Evolutionary conservation across 106 monocot genomes (phyloP), one percentile per base, ranked within the genome.

Genomic region (Hemerocallis citrina): DNA sequence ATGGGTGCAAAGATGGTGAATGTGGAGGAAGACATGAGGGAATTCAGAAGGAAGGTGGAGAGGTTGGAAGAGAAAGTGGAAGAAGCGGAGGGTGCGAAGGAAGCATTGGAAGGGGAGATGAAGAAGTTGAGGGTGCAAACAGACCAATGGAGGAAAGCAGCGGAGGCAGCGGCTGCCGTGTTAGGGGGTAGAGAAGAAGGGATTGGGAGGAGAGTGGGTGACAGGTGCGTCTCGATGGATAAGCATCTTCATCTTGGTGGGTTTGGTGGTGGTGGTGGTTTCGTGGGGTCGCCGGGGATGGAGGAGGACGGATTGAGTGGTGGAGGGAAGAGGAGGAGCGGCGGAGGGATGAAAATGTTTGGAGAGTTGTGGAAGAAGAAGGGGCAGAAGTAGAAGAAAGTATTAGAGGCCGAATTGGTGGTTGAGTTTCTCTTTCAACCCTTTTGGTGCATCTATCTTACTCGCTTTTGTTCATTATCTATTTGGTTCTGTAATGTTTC

Each of bases 281-380:
- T 38, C 11, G 37, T 38, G 7, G 79, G 59, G 3, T 79, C 73
- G 34, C 73, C 73, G 14, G 10, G 41, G 39, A 71, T 59, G 32
- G 46, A n/a, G 11, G 14, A 65, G 21, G 72, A 50, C 1, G 55
- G 21, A 3, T 33, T 24, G 14, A 40, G 44, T 0, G 56, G 74
- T 7, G 72, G 67, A 60, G 81, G 75, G 71, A 74, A 79, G 75
- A 74, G 70, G 58, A 65, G 75, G 15, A 39, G 44, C 59, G 63
- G 75, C 10, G 59, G 58, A 6, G 82, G 85, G 29, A 86, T 96
- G 56, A 70, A 73, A 31, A 78, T 76, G 75, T 72, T 96, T 7
- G 89, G 94, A 3, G 89, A 89, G 9, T 62, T 94, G 10, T 96
- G 95, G 95, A 96, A 70, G 86, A 59, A 59, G 59, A 95, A 95